Base-by-base conservation (phyloP, 176 grass and related monocot species). In the Musa itinerans region DNA sequence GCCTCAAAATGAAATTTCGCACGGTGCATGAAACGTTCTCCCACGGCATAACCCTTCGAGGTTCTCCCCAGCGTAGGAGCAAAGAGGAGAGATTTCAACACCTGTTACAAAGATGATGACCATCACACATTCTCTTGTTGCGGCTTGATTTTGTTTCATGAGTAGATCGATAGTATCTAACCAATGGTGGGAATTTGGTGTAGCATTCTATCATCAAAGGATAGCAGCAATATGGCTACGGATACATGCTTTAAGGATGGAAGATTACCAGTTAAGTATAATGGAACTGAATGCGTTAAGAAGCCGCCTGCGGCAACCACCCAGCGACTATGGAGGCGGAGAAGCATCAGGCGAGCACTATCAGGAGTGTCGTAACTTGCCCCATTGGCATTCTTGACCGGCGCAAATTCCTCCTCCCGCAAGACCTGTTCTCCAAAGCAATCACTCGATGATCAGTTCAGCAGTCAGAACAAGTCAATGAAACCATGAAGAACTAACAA, bases 381-480 rank as follows among this genome's bases (percentile, higher is more conserved):
- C 26, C 89, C 93, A 25, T 92, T 92, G 75, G 93, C 93, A 90
- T 92, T 96, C 85, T 96, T 92, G 29, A 96, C 87, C 23, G 89
- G 89, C 50, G 93, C 89, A 87, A 96, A 96, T 90, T 96, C 93
- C 83, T 96, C 93, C 72, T 96, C 93, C 20, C 93, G 78, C 77
- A 85, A 54, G n/a, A 96, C 78, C 93, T 96, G 82, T 58, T 75
- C n/a, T 50, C 58, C 22, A 83, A 78, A n/a, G 56, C 54, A 50
- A 24, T 5, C 25, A 21, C 52, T 24, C 23, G 82, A 71, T 20
- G 22, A 17, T 63, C 11, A 1, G 63, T 43, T 43, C 34, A 6
- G 4, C 34, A 43, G 34, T 43, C 34, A 0, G 34, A 43, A 43
- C 4, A 43, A 43, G 4, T 4, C 34, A 43, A 43, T 43, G 3